Evolutionary conservation across 306 rosid species (phyloP).

Genomic region (Potentilla sterilis): DNA sequence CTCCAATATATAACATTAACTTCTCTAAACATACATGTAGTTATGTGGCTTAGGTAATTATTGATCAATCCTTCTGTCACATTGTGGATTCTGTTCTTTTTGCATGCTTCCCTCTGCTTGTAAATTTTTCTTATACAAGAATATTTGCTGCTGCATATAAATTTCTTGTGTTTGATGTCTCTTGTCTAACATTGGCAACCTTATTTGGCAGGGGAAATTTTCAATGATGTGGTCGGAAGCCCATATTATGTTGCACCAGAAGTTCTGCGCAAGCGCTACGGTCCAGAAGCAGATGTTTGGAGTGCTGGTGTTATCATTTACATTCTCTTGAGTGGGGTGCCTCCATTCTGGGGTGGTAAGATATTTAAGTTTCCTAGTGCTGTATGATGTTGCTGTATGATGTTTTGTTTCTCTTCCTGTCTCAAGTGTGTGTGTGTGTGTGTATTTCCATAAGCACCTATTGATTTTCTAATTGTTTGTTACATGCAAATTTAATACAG

Average conservation of each 20-base stretch:
- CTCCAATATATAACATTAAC: not conserved
- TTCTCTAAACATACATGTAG: not conserved
- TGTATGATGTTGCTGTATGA: not conserved
- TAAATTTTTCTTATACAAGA: not conserved
- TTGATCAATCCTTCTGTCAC: not conserved
- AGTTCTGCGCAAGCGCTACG: constrained; percentile 60
- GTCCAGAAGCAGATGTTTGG: constrained; percentile 93
- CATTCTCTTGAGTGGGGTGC: constrained; percentile 91
- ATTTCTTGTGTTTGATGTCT: not conserved
- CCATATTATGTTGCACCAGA: constrained; percentile 95
- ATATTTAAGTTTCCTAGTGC: constrained; percentile 12
- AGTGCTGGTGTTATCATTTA: constrained; percentile 86
- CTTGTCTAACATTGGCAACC: constrained; percentile 26
- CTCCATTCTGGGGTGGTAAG: constrained; percentile 98
- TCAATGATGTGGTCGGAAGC: constrained; percentile 85
- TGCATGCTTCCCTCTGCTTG: constrained; percentile 3
- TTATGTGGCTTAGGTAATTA: not conserved
- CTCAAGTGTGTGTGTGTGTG: not conserved
- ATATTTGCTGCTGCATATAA: not conserved
- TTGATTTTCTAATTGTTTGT: constrained; percentile 5
- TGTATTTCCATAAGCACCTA: not conserved
- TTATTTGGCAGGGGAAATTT: constrained; percentile 58
- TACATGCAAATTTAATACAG: constrained; percentile 28
- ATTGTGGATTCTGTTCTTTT: not conserved
- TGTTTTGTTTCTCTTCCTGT: not conserved